These are phyloP conservation scores for Penicillium janthinellum DNA, from an alignment of 2,329 filamentous ascomycete species.

Conservation along the genomic window DNA sequence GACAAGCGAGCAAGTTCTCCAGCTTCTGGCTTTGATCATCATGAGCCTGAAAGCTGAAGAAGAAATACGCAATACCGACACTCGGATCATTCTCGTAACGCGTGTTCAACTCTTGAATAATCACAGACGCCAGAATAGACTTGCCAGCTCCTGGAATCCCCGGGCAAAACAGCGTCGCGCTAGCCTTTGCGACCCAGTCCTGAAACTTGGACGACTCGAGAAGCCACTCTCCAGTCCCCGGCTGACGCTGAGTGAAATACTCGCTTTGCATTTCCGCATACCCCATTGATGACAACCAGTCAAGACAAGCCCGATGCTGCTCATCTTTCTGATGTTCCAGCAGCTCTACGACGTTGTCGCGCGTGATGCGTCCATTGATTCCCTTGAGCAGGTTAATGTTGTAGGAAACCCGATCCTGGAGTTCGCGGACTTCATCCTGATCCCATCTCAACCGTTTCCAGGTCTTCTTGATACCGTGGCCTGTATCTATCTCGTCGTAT, in stretches of 20 bases:
- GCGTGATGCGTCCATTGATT: background rate
- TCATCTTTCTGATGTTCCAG: background rate
- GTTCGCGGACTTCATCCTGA: background rate
- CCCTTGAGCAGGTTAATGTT: background rate
- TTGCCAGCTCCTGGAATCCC: background rate
- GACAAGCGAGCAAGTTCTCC: background rate
- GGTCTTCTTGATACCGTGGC: background rate
- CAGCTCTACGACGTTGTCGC: background rate
- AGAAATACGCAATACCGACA: background rate
- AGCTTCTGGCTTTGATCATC: background rate
- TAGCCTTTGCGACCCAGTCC: background rate
- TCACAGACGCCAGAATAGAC: background rate
- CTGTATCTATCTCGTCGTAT: background rate
- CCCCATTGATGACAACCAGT: background rate
- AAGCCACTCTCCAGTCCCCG: background rate
- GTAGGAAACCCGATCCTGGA: background rate
- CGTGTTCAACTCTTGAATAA: background rate
- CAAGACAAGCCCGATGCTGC: background rate
- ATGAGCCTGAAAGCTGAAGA: background rate
- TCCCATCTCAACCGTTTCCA: slow-evolving; percentile 1
- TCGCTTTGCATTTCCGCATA: background rate
- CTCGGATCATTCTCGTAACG: background rate
- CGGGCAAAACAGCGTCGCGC: background rate
- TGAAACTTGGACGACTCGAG: background rate
- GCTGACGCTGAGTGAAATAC: background rate